A percentile compares a stretch with the other conserved stretches of the same genome.
Conservation (phyloP, 176 grass and related monocot genomes). For the Microstegium vimineum region DNA sequence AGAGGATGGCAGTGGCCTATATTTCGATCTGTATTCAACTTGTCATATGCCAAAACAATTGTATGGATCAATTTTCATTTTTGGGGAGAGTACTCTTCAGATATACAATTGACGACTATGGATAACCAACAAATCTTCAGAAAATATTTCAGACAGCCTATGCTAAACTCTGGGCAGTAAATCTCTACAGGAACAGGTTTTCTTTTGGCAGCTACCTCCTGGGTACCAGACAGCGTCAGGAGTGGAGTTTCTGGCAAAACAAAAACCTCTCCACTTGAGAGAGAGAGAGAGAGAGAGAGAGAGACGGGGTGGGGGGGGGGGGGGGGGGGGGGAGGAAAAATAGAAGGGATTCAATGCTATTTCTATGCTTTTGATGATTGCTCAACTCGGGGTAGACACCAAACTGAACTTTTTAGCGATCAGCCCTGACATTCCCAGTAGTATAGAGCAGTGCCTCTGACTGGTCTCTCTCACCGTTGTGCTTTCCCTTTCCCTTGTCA, state of each 20-base stretch:
- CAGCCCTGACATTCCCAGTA: conserved; percentile 51
- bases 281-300: too few species aligned
- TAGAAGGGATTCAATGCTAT: conserved; percentile 9
- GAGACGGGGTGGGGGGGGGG: too few species aligned
- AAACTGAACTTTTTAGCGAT: conserved; percentile 16
- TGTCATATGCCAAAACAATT: conserved; percentile 46
- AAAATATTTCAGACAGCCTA: conserved; percentile 38
- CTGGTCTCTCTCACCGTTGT: conserved; percentile 59
- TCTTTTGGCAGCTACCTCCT: conserved; percentile 28
- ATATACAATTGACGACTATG: conserved; percentile 55
- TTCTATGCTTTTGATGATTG: conserved; percentile 9
- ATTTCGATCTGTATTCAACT: conserved; percentile 48
- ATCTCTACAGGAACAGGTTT: conserved; percentile 51
- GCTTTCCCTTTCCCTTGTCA: conserved; percentile 68
- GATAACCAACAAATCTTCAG: conserved; percentile 39
- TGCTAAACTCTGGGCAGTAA: conserved; percentile 29
- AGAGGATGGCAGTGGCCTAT: conserved; percentile 17
- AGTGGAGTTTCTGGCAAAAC: conserved; percentile 22
- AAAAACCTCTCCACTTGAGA: conserved; percentile 26
- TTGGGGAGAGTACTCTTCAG: conserved; percentile 18
- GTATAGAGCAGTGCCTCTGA: conserved; percentile 57
- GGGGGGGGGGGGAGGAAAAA: not conserved
- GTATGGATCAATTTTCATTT: conserved; percentile 37
- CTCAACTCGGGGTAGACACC: not conserved
- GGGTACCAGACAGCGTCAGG: conserved; percentile 22